Percentiles rank a stretch among this genome's conserved stretches.
Conservation (phyloP, 495 filamentous ascomycete species). For the Friedmanniomyces endolithicus region DNA sequence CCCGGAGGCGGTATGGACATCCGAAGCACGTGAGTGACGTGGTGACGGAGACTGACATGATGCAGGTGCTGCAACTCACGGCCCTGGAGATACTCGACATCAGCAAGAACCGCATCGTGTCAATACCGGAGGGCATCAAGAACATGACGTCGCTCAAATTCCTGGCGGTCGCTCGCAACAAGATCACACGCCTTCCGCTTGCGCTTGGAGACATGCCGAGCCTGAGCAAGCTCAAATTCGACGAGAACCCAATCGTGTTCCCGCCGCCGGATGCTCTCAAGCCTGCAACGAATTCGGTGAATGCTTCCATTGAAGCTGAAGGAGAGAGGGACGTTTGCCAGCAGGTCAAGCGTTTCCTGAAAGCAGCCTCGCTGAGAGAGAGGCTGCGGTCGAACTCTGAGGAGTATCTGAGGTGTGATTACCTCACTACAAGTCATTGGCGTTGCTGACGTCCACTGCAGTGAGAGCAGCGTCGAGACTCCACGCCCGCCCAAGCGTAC, state of each 20-base stretch:
- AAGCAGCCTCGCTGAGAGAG: slow-evolving; percentile 37
- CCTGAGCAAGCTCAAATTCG: slow-evolving; percentile 73
- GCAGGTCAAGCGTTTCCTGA: slow-evolving; percentile 67
- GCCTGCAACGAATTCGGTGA: background rate
- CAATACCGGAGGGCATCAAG: slow-evolving; percentile 65
- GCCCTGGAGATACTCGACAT: slow-evolving; percentile 87
- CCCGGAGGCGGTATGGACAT: slow-evolving; percentile 58
- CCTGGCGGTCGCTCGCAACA: slow-evolving; percentile 57
- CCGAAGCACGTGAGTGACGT: background rate
- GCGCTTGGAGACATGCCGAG: slow-evolving; percentile 81
- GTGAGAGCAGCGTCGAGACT: slow-evolving; percentile 50
- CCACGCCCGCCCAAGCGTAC: slow-evolving; percentile 64
- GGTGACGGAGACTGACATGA: background rate
- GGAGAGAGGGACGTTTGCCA: slow-evolving; percentile 57
- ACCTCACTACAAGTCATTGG: slow-evolving; percentile 11
- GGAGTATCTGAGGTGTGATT: slow-evolving; percentile 35
- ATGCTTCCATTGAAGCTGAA: slow-evolving; percentile 38
- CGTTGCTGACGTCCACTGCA: slow-evolving; percentile 7
- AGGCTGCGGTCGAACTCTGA: slow-evolving; percentile 38
- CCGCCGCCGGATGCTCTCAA: slow-evolving; percentile 43
- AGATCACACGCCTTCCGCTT: slow-evolving; percentile 67
- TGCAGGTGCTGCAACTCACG: slow-evolving; percentile 63
- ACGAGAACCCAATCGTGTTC: slow-evolving; percentile 68
- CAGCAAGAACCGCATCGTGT: slow-evolving; percentile 67
- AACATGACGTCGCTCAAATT: slow-evolving; percentile 49